Percentiles rank a stretch among this genome's conserved stretches.
These are phyloP conservation scores for Arthrobotrys megalospora DNA, from an alignment of 2,329 filamentous ascomycete genomes.

Conservation along the genomic window DNA sequence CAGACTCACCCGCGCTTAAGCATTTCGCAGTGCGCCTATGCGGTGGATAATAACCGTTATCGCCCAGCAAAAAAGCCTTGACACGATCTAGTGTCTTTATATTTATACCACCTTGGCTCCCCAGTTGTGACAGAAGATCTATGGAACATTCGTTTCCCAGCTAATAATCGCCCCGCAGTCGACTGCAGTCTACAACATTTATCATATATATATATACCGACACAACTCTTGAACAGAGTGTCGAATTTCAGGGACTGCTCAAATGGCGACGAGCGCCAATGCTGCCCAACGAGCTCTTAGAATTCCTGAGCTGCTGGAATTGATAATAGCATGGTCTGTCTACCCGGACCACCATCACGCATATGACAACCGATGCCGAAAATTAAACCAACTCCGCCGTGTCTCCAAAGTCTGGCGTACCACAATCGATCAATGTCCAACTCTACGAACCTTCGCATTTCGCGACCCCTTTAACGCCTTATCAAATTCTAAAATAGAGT, in stretches of 20 bases:
- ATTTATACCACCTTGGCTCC: no score
- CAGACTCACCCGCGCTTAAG: no score
- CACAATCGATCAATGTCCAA: conserved; percentile 2
- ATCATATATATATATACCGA: no score
- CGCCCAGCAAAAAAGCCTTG: no score
- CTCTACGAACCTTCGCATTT: neutral
- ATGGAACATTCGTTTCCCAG: no score
- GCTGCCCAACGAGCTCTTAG: neutral
- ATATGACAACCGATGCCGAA: conserved; percentile 10
- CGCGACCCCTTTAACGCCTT: conserved; percentile 6
- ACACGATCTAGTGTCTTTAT: no score
- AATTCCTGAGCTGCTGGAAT: conserved; percentile 8
- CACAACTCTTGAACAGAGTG: no score
- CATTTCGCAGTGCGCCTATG: no score
- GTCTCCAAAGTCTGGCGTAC: conserved; percentile 5
- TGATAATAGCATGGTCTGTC: conserved; percentile 12
- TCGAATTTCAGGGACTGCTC: neutral
- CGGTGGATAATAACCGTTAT: no score
- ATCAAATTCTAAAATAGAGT: neutral
- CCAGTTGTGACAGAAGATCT: no score
- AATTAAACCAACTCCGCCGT: conserved; percentile 12
- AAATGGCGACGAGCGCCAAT: neutral
- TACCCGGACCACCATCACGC: neutral
- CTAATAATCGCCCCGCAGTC: no score
- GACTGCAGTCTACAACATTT: no score